A percentile compares a stretch with the other conserved stretches of the same genome.
These are phyloP conservation scores for Geum urbanum DNA, from an alignment of 306 rosid species.

Conservation along the genomic window DNA sequence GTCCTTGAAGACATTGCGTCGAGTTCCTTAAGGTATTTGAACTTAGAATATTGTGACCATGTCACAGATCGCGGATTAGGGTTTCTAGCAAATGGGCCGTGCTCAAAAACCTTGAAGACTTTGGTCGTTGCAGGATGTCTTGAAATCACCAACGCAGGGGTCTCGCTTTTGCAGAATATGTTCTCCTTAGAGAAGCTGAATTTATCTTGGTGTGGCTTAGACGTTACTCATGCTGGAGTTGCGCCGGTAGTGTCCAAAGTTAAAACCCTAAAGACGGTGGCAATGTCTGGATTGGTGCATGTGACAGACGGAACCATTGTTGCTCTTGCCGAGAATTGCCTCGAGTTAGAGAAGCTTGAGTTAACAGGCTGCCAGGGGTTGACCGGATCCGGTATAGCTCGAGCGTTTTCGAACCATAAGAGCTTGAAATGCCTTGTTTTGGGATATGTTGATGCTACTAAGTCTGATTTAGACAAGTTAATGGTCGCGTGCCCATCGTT, in stretches of 20 bases:
- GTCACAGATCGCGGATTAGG: conserved; percentile 28
- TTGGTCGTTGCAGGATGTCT: neutral
- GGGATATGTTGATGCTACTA: neutral
- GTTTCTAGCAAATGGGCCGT: conserved; percentile 6
- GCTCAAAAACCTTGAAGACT: neutral
- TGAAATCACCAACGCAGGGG: neutral
- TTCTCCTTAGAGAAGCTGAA: neutral
- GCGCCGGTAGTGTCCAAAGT: neutral
- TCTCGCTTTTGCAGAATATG: neutral
- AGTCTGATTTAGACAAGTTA: neutral
- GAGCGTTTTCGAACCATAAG: neutral
- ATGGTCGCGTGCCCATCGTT: neutral
- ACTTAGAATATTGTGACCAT: conserved; percentile 19
- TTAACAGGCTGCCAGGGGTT: neutral
- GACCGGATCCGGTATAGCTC: neutral
- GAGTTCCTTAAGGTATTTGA: conserved; percentile 18
- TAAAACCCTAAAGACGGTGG: neutral
- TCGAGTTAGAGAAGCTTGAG: neutral
- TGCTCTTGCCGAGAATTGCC: neutral
- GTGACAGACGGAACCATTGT: neutral
- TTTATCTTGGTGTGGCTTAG: neutral
- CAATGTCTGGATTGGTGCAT: neutral
- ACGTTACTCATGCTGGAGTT: neutral
- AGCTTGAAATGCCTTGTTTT: neutral
- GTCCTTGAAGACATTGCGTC: conserved; percentile 26